Conservation (phyloP, 1,139 yeast genomes). For the Yarrowia galli region DNA sequence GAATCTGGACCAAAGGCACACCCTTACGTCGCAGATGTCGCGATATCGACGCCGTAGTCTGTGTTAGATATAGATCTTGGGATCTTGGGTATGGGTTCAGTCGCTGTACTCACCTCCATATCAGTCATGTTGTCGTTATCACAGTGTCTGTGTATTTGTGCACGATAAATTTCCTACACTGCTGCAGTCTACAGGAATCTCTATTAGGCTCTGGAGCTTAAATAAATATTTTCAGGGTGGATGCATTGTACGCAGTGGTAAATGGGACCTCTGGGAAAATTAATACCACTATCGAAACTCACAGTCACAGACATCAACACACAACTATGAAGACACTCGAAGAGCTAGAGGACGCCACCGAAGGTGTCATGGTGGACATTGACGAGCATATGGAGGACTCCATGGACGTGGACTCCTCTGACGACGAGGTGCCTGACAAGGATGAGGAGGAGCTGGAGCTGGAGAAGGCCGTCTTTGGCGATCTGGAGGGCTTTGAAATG, state of each 20-base stretch:
- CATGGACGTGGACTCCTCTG: constrained; percentile 38
- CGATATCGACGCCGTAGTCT: constrained; percentile 30
- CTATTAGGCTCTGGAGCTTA: constrained; percentile 17
- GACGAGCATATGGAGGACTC: constrained; percentile 38
- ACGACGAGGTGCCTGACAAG: constrained; percentile 57
- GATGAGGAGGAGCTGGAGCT: constrained; percentile 81
- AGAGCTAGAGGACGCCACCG: constrained; percentile 37
- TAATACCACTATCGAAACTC: neutral
- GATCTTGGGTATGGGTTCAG: neutral
- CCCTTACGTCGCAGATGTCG: constrained; percentile 37
- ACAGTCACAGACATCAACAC: neutral
- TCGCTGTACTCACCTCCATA: constrained; percentile 22
- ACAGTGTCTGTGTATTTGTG: neutral
- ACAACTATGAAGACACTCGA: constrained; percentile 6
- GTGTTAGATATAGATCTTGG: neutral
- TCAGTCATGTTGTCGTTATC: constrained; percentile 27
- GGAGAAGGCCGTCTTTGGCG: constrained; percentile 91
- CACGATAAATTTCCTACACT: constrained; percentile 16
- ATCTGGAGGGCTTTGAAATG: constrained; percentile 74
- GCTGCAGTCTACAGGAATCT: neutral
- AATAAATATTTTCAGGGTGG: constrained; percentile 37
- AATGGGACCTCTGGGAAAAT: constrained; percentile 1
- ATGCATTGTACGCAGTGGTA: constrained; percentile 6
- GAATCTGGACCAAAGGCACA: constrained; percentile 24
- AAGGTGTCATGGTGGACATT: constrained; percentile 32